Percentiles rank a stretch among this genome's conserved stretches.
Conservation (phyloP, 208 protist genomes). For the Naegleria gruberi region DNA sequence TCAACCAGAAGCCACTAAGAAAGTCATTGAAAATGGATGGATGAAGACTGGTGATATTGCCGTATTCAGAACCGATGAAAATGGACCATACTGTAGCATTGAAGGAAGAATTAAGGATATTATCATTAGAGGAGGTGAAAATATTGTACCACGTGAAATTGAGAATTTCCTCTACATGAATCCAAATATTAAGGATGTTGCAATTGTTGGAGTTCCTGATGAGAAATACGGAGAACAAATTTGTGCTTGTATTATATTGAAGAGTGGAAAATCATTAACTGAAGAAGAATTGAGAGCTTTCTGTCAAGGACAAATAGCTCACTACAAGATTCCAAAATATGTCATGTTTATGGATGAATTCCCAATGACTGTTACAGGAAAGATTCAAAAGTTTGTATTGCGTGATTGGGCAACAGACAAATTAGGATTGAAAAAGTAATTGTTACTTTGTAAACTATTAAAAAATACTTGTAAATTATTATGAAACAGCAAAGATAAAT, state of each 20-base stretch:
- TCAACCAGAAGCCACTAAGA: conserved; percentile 28
- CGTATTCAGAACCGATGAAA: conserved; percentile 35
- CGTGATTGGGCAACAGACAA: neutral
- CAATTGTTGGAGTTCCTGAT: conserved; percentile 43
- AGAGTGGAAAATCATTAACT: conserved; percentile 28
- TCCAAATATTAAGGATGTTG: conserved; percentile 34
- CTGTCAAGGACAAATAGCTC: conserved; percentile 40
- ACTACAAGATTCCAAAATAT: conserved; percentile 45
- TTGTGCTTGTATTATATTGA: conserved; percentile 40
- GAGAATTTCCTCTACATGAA: conserved; percentile 49
- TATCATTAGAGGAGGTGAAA: conserved; percentile 59
- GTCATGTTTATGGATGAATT: conserved; percentile 40
- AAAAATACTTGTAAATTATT: no score
- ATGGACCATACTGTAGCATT: conserved; percentile 45
- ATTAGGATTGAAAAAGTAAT: neutral
- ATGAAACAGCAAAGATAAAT: no score
- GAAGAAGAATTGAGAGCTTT: conserved; percentile 28
- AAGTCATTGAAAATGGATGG: conserved; percentile 41
- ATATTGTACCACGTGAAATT: conserved; percentile 53
- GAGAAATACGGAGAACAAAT: conserved; percentile 40
- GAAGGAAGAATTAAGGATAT: conserved; percentile 54
- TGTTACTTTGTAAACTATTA: no score
- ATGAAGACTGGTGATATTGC: conserved; percentile 46
- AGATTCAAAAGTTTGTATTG: conserved; percentile 42
- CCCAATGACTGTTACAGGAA: conserved; percentile 42